Evolutionary conservation across 2,329 filamentous ascomycete species (phyloP).

Genomic region (Sarocladium brachiariae): DNA sequence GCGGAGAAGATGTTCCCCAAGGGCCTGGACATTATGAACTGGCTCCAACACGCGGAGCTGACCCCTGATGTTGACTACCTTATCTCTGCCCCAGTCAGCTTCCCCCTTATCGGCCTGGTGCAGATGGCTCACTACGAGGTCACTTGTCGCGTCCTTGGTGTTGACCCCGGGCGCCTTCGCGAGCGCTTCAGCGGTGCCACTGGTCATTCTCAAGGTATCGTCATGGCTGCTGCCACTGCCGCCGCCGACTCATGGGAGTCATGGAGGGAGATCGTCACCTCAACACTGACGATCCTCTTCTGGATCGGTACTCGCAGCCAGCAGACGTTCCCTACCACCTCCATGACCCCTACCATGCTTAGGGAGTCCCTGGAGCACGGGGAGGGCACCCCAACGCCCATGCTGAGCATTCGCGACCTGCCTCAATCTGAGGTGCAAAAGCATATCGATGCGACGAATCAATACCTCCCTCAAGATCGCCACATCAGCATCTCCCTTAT

Average conservation of each 20-base stretch:
- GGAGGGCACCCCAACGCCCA: conserved; percentile 91
- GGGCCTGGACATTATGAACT: conserved; percentile 89
- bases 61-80: conserved; percentile 93
- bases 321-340: conserved; percentile 93
- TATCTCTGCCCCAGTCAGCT: conserved; percentile 88
- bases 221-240: conserved; percentile 86
- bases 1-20: conserved; percentile 96
- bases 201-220: conserved; percentile 93
- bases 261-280: conserved; percentile 71
- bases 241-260: conserved; percentile 90
- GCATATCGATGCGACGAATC: conserved; percentile 94
- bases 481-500: conserved; percentile 94
- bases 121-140: conserved; percentile 95
- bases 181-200: conserved; percentile 82
- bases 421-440: conserved; percentile 84
- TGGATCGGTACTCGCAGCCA: conserved; percentile 98
- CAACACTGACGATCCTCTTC: conserved; percentile 88
- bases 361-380: conserved; percentile 91
- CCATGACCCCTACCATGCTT: conserved; percentile 80
- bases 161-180: conserved; percentile 80
- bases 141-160: conserved; percentile 83
- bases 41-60: conserved; percentile 82
- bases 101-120: conserved; percentile 91
- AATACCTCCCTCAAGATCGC: conserved; percentile 85
- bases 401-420: conserved; percentile 95